Evolutionary conservation across 306 rosid genomes (phyloP).

Genomic region (Elaeagnus macrophylla): DNA sequence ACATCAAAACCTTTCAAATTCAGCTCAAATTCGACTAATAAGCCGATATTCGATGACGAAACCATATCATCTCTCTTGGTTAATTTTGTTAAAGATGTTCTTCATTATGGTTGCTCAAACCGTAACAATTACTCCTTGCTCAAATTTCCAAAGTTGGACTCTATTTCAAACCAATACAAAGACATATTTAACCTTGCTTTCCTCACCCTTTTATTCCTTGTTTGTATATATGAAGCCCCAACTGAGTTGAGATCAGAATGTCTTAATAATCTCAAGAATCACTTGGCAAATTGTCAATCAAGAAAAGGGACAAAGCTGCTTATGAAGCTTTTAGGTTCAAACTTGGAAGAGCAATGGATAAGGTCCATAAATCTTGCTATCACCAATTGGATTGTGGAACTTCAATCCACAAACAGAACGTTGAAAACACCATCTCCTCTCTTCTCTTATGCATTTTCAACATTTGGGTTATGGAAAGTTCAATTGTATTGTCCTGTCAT

Average conservation of each 20-base stretch:
- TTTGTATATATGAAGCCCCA: conserved; percentile 83
- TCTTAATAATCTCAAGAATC: conserved; percentile 36
- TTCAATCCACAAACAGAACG: conserved; percentile 27
- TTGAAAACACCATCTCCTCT: conserved; percentile 62
- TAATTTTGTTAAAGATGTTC: conserved; percentile 55
- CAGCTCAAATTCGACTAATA: conserved; percentile 17
- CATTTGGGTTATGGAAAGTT: conserved; percentile 68
- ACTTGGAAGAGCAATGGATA: conserved; percentile 87
- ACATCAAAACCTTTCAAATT: conserved; percentile 56
- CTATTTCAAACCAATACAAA: conserved; percentile 25
- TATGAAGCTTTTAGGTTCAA: conserved; percentile 70
- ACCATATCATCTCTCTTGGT: conserved; percentile 40
- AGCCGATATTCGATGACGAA: conserved; percentile 25
- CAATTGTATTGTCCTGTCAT: conserved; percentile 81
- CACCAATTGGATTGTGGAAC: conserved; percentile 69
- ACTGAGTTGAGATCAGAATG: conserved; percentile 43
- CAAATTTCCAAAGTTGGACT: conserved; percentile 40
- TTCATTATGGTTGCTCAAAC: conserved; percentile 57
- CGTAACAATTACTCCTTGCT: conserved; percentile 28
- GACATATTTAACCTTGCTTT: conserved; percentile 62
- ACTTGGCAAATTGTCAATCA: conserved; percentile 31
- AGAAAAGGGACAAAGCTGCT: conserved; percentile 43
- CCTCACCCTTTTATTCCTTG: conserved; percentile 55
- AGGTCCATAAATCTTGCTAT: conserved; percentile 76
- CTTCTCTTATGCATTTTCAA: conserved; percentile 59